Conservation (phyloP, 139 green algal species). For the Astrephomene gubernaculifera region DNA sequence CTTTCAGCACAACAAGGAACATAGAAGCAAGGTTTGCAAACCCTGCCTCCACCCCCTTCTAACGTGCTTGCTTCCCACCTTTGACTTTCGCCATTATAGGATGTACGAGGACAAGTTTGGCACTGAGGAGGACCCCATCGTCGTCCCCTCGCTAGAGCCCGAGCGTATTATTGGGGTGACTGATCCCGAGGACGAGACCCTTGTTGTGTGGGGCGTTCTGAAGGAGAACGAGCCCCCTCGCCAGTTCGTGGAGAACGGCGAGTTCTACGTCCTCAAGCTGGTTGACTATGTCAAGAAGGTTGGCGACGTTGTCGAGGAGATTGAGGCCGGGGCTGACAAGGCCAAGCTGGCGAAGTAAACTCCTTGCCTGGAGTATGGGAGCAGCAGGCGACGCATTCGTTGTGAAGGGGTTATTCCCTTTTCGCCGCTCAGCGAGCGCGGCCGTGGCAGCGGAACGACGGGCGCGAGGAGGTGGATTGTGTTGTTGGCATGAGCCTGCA, state of each 20-base stretch:
- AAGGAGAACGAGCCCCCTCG: slow-evolving; percentile 67
- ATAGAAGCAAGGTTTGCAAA: no score
- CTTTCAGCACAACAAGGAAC: no score
- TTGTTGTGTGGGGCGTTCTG: slow-evolving; percentile 77
- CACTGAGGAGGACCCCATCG: slow-evolving; percentile 72
- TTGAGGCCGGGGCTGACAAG: slow-evolving; percentile 38
- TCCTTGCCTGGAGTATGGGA: background rate
- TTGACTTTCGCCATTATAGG: no score
- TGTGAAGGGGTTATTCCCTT: no score
- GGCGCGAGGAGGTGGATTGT: no score
- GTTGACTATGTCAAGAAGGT: slow-evolving; percentile 53
- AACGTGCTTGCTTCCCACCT: no score
- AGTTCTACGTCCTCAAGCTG: slow-evolving; percentile 75
- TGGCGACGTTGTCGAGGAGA: slow-evolving; percentile 51
- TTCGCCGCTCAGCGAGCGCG: no score
- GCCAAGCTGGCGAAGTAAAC: slow-evolving; percentile 32
- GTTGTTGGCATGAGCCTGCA: no score
- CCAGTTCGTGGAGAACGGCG: slow-evolving; percentile 76
- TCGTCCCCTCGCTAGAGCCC: slow-evolving; percentile 66
- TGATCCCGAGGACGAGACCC: slow-evolving; percentile 78
- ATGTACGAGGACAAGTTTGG: slow-evolving; percentile 75
- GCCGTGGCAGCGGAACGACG: no score
- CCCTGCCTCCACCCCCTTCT: no score
- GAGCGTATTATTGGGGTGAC: slow-evolving; percentile 82
- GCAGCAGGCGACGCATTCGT: no score